phyloP scores from a whole-genome alignment of 495 filamentous ascomycete genomes.

The Amorphotheca resinae region DNA sequence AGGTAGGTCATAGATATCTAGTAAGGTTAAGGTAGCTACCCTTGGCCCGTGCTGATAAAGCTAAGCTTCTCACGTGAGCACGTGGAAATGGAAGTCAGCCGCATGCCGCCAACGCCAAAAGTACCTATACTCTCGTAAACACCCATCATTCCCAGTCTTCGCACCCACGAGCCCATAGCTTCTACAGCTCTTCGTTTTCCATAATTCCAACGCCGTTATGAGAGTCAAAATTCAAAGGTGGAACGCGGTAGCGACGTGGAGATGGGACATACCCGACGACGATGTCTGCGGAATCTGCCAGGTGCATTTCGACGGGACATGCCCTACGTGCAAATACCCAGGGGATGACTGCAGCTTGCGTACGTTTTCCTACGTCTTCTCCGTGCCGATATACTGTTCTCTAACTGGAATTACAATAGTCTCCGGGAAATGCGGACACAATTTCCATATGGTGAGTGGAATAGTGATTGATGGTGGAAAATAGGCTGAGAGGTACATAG shows the following conservation, averaged over 20 bases:
- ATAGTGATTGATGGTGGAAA: too few species aligned
- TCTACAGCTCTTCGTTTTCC: too few species aligned
- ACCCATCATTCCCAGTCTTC: too few species aligned
- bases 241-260: conserved; percentile 91
- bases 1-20: too few species aligned
- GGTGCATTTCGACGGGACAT: conserved; percentile 94
- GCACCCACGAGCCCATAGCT: too few species aligned
- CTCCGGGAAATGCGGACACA: conserved; percentile 89
- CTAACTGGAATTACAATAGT: conserved; percentile 37
- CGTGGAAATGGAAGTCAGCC: conserved; percentile 13
- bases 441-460: conserved; percentile 79
- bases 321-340: conserved; percentile 94
- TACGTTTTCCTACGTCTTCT: conserved; percentile 34
- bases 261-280: conserved; percentile 95
- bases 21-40: background rate
- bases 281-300: conserved; percentile 98
- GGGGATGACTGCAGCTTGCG: conserved; percentile 89
- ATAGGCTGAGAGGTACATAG: too few species aligned
- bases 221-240: conserved; percentile 88
- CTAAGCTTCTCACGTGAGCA: conserved; percentile 6
- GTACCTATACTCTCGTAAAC: too few species aligned
- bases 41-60: background rate
- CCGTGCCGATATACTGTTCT: background rate
- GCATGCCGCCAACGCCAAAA: too few species aligned
- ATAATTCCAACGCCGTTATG: too few species aligned